Evolutionary conservation across 2,329 filamentous ascomycete genomes (phyloP).

Genomic region (Cryphonectria radicalis): DNA sequence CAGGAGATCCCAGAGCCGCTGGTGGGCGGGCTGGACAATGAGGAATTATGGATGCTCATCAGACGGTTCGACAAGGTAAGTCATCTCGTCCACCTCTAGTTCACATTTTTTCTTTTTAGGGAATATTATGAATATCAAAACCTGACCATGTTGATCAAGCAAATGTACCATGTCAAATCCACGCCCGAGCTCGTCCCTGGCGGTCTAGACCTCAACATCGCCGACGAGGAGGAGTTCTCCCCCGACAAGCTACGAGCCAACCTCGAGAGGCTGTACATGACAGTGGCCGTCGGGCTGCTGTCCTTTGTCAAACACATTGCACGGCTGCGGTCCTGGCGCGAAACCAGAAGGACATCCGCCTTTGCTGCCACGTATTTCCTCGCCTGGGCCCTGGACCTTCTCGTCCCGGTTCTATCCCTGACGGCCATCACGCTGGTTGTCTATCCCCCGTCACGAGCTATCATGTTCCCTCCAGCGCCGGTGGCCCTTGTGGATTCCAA

Average conservation of each 20-base stretch:
- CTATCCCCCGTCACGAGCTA: constrained; percentile 62
- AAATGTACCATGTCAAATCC: constrained; percentile 70
- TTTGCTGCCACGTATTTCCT: constrained; percentile 61
- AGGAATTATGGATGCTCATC: constrained; percentile 73
- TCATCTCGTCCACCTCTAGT: no score
- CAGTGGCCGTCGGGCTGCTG: constrained; percentile 70
- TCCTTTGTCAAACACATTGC: constrained; percentile 74
- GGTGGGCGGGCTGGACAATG: constrained; percentile 70
- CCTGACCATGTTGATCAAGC: constrained; percentile 43
- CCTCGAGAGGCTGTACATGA: constrained; percentile 81
- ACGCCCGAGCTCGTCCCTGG: constrained; percentile 63
- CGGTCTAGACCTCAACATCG: constrained; percentile 77
- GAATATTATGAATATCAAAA: background rate
- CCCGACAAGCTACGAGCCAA: constrained; percentile 81
- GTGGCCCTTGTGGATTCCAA: constrained; percentile 71
- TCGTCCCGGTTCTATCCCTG: constrained; percentile 63
- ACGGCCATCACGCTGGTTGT: constrained; percentile 69
- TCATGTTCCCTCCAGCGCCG: constrained; percentile 78
- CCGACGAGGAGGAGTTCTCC: constrained; percentile 82
- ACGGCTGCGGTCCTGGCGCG: constrained; percentile 78
- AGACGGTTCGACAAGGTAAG: constrained; percentile 74
- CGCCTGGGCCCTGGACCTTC: constrained; percentile 75
- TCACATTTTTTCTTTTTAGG: no score
- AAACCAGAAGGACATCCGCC: constrained; percentile 67
- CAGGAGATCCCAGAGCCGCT: constrained; percentile 61